Conservation (phyloP, 164 flowering plant species). For the Umbilicus rupestris region DNA sequence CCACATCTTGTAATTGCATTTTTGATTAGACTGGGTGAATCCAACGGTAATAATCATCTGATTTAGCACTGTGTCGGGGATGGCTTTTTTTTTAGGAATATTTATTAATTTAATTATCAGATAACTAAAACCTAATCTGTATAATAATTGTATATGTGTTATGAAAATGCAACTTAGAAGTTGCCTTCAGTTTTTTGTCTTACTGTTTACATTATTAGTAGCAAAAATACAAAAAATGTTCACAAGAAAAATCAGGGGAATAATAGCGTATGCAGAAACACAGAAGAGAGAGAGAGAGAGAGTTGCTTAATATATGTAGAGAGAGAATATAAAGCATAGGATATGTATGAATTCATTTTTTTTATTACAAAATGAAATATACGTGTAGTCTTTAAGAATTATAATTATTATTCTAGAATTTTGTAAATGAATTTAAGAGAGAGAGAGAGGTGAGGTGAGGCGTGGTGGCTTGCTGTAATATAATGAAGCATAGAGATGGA, state of each 20-base stretch:
- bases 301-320: neutral
- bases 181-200: constrained; percentile 3
- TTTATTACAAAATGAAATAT: neutral
- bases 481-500: neutral
- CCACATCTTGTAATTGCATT: neutral
- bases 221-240: constrained; percentile 3
- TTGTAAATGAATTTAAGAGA: neutral
- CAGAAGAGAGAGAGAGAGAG: neutral
- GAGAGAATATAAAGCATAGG: neutral
- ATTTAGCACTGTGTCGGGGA: too few relatives aligned
- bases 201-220: constrained; percentile 5
- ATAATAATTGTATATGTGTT: neutral
- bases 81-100: too few relatives aligned
- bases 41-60: too few relatives aligned
- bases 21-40: neutral
- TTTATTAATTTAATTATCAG: neutral
- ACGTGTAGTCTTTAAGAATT: neutral
- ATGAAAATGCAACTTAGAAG: neutral
- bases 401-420: neutral
- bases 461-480: neutral
- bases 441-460: neutral
- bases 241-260: constrained; percentile 6
- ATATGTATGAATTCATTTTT: neutral
- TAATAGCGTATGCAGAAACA: constrained; percentile 1
- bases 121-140: neutral